Percentiles rank a stretch among this genome's conserved stretches.
phyloP scores from a whole-genome alignment of 2,329 filamentous ascomycete genomes.

The Nemania sp. region DNA sequence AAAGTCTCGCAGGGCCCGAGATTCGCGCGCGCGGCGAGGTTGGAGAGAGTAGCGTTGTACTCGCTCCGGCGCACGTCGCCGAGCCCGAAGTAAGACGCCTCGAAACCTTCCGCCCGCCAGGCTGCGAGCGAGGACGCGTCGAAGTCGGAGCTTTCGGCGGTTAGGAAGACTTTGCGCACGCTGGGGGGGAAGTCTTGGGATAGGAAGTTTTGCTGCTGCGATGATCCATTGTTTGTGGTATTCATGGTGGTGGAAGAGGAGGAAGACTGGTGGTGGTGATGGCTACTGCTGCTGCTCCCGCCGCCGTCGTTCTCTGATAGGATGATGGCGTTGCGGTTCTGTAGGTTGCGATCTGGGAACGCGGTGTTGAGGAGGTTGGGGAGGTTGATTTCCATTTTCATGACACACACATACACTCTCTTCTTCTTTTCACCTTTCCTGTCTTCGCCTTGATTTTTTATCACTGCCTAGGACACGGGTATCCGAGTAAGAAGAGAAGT shows the following conservation, averaged over 20 bases:
- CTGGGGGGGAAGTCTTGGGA: slow-evolving; percentile 45
- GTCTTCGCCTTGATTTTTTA: too few species aligned
- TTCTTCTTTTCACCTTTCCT: neutral
- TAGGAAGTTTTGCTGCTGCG: slow-evolving; percentile 47
- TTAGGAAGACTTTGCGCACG: slow-evolving; percentile 47
- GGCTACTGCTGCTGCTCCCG: slow-evolving; percentile 8
- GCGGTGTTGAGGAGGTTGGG: slow-evolving; percentile 37
- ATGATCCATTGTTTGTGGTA: slow-evolving; percentile 48
- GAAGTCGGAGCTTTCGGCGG: slow-evolving; percentile 48
- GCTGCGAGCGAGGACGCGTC: slow-evolving; percentile 43
- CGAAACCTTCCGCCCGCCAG: slow-evolving; percentile 49
- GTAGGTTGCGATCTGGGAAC: slow-evolving; percentile 31
- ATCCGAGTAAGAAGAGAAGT: too few species aligned
- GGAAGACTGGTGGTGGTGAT: too few species aligned
- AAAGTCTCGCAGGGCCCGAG: slow-evolving; percentile 48
- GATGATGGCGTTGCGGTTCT: slow-evolving; percentile 26
- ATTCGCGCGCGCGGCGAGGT: slow-evolving; percentile 37
- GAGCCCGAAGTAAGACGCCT: slow-evolving; percentile 48
- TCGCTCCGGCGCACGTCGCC: slow-evolving; percentile 39
- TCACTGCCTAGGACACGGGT: too few species aligned
- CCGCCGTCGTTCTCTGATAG: slow-evolving; percentile 15
- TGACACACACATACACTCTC: too few species aligned
- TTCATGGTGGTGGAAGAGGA: too few species aligned
- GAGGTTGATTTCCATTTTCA: slow-evolving; percentile 37
- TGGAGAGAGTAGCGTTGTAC: slow-evolving; percentile 42